Evolutionary conservation across 106 monocot species (phyloP), one percentile per base, ranked within the genome.

Genomic region (Ottelia alismoides): DNA sequence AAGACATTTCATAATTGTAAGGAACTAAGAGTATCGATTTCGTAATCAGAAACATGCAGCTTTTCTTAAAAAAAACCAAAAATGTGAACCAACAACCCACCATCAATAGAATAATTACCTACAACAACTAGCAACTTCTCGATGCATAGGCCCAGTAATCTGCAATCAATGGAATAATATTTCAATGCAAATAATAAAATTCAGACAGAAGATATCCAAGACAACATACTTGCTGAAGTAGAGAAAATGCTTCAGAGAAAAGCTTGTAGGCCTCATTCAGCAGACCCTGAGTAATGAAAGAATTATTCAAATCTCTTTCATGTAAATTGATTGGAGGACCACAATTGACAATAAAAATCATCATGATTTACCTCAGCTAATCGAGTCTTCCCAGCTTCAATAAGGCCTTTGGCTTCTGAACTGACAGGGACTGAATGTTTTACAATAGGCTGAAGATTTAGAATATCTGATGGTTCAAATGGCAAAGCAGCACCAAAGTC

Each of bases 121-220:
- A 59, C 98, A 90, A 75, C 98, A 98, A 58, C 75, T 98, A 45
- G 98, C 98, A 47, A 86, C 98, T 52, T 98, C 98, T 66, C 66
- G 55, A 28, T 98, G 98, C 85, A 98, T 82, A n/a, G 98, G 98
- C 30, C 98, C 98, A 53, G 98, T 98, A 45, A 98, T 76, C 98
- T 98, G 75, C 30, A 74, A 72, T 53, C 45, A 19, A 54, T 50
- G 27, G 62, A 30, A 14, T 30, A 56, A 25, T 30, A 47, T 35
- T 20, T 30, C 7, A 57, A n/a, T n/a, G n/a, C n/a, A n/a, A n/a
- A n/a, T n/a, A n/a, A n/a, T n/a, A 3, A 30, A 24, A 21, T 17
- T 30, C 18, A 17, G 31, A 30, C 10, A 48, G 51, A 43, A 7
- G 40, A 23, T n/a, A 58, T 16, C 30, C 18, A 64, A 63, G 57